Base-by-base conservation (phyloP, 371 early-diverging fungal genomes). In the Rhizomucor pusillus region DNA sequence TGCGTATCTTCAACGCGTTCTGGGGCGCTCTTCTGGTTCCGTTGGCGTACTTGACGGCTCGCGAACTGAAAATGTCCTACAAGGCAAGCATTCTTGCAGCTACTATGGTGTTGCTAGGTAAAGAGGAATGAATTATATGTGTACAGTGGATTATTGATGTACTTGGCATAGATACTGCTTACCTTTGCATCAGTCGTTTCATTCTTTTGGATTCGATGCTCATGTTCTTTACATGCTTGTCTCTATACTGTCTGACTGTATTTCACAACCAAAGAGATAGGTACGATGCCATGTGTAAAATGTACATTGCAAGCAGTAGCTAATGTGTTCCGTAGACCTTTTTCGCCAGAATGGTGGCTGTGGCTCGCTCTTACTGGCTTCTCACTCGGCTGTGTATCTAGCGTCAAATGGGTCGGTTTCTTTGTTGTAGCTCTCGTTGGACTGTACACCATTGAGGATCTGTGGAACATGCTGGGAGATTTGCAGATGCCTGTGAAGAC, bases 401-500 rank as follows among this genome's bases (percentile, higher is more conserved):
- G 99, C 77, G 89, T 99, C 18, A 99, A 99, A 75, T 99, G 99
- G 99, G 97, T 99, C 20, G 99, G 99, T 0, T 71, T 98, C 36
- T 92, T 99, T 67, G 88, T 90, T 20, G 93, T 94, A 11, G 94
- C 95, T 5, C 71, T 95, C 14, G 97, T 97, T 47, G 99, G 99
- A 1, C 50, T 96, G 37, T 90, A 93, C 67, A 99, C 99, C 0
- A 65, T 98, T 13, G 90, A 93, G 49, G 96, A 97, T 36, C 80
- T 99, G 6, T 99, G 94, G 89, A 90, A 92, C 34, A 78, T 92
- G 62, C 81, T 94, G 44, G 98, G 95, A 0, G 91, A 95, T 57
- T 43, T 86, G 25, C 71, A 77, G 10, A 75, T 91, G 65, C 12
- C 44, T 44, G 73, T 91, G 12, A 78, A 90, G 77, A 65, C 60